Conservation (phyloP, 2,329 filamentous ascomycete genomes). For the Colletotrichum lini region DNA sequence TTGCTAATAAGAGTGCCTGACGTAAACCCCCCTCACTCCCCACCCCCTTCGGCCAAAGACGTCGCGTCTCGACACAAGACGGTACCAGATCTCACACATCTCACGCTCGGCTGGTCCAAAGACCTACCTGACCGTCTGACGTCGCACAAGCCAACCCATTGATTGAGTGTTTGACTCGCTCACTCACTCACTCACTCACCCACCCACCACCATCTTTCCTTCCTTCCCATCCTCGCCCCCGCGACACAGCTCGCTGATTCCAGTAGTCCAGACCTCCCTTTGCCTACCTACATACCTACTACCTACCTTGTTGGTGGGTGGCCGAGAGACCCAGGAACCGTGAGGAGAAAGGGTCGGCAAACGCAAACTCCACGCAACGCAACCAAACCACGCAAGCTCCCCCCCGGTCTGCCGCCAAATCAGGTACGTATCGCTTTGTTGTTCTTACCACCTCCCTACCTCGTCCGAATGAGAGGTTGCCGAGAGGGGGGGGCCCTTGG, state of each 20-base stretch:
- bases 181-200: slow-evolving; percentile 20
- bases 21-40: slow-evolving; percentile 31
- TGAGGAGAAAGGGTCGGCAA: slow-evolving; percentile 32
- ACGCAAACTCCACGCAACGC: slow-evolving; percentile 29
- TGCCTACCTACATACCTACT: slow-evolving; percentile 1
- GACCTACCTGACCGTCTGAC: slow-evolving; percentile 30
- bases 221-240: slow-evolving; percentile 16
- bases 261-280: not conserved
- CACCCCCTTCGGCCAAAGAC: slow-evolving; percentile 13
- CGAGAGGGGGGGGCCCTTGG: slow-evolving; percentile 20
- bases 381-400: slow-evolving; percentile 36
- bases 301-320: slow-evolving; percentile 22
- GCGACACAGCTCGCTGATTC: slow-evolving; percentile 20
- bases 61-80: slow-evolving; percentile 19
- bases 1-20: slow-evolving; percentile 31
- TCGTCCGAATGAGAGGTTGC: slow-evolving; percentile 20
- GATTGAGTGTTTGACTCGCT: slow-evolving; percentile 35
- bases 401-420: slow-evolving; percentile 31
- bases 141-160: slow-evolving; percentile 37
- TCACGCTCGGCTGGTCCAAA: slow-evolving; percentile 29
- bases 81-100: not conserved
- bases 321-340: slow-evolving; percentile 20
- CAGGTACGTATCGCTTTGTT: slow-evolving; percentile 38
- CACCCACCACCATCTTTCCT: not conserved
- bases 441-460: slow-evolving; percentile 1